Evolutionary conservation across 257 asterid genomes (phyloP), one percentile per base, ranked within the genome.

Genomic region (Verbascum thapsus): DNA sequence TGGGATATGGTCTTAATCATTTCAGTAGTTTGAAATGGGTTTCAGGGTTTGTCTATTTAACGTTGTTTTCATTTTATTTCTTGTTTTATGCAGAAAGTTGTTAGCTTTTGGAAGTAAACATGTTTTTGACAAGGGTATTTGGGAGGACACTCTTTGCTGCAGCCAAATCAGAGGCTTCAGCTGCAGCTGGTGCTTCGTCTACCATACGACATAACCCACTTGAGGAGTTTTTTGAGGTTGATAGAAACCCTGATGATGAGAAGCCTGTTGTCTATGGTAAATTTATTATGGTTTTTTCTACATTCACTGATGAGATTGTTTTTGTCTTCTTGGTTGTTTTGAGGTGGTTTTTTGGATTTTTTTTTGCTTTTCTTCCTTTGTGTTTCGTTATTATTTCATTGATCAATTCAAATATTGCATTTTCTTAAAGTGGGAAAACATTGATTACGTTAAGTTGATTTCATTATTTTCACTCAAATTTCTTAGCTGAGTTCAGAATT

Each of bases 71-170:
- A 12, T 4, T 26, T 32, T 55, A 3, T 57, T 17, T 7, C 1
- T 40, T 51, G 12, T 54, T 68, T 67, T 42, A 13, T 53, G 71
- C 69, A 72, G 77, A 66, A 58, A 67, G 19, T 19, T 32, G 40
- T 18, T 67, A 54, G 44, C 45, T 58, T 34, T 64, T 59, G 16
- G 38, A 17, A 66, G n/a, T 54, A 58, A 19, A 30, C 45, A 84
- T 84, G 88, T 78, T 81, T 34, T 70, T 80, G 70, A 70, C 68
- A 20, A 77, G 86, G 76, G 53, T 81, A n/a, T 78, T 87, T 18
- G 90, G 90, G 79, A 81, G 92, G 82, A 63, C 88, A 15, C 83
- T 90, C 53, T 81, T 78, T 74, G 85, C 90, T 71, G 88, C 88
- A 10, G 90, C 87, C 57, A 85, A 75, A 76, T 72, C 87, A 5